These are phyloP conservation scores for Magnolia sinica DNA, from an alignment of 164 flowering plant genomes.

Conservation along the genomic window DNA sequence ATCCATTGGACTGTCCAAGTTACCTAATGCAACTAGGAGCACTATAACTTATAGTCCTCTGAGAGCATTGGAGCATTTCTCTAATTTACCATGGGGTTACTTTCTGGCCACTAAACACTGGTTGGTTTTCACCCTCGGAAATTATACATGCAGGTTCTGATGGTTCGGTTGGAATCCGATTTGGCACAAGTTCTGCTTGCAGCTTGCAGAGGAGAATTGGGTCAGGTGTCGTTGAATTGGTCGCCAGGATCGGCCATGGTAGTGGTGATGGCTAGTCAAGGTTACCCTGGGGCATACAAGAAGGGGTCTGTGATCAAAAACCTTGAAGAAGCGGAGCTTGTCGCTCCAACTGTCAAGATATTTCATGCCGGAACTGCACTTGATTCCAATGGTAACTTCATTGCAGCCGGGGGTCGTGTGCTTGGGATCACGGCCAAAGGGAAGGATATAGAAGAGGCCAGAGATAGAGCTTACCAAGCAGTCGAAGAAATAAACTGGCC, in stretches of 20 bases:
- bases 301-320: slow-evolving; percentile 69
- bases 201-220: slow-evolving; percentile 74
- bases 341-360: slow-evolving; percentile 45
- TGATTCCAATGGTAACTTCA: slow-evolving; percentile 60
- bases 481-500: slow-evolving; percentile 75
- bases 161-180: slow-evolving; percentile 90
- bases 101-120: too few relatives aligned
- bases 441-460: slow-evolving; percentile 16
- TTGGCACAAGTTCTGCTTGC: slow-evolving; percentile 85
- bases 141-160: slow-evolving; percentile 56
- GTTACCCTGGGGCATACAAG: slow-evolving; percentile 80
- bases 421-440: slow-evolving; percentile 47
- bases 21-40: too few relatives aligned
- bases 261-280: slow-evolving; percentile 92
- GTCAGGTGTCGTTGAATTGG: slow-evolving; percentile 63
- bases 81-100: too few relatives aligned
- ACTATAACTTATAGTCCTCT: too few relatives aligned
- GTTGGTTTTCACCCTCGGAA: not conserved
- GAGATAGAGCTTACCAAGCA: slow-evolving; percentile 69
- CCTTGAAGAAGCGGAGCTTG: slow-evolving; percentile 31
- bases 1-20: too few relatives aligned
- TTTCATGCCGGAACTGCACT: slow-evolving; percentile 52
- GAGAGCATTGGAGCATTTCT: too few relatives aligned
- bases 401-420: slow-evolving; percentile 84
- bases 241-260: slow-evolving; percentile 94